These are phyloP conservation scores for Alternaria conjuncta DNA, from an alignment of 2,329 filamentous ascomycete genomes.

Conservation along the genomic window DNA sequence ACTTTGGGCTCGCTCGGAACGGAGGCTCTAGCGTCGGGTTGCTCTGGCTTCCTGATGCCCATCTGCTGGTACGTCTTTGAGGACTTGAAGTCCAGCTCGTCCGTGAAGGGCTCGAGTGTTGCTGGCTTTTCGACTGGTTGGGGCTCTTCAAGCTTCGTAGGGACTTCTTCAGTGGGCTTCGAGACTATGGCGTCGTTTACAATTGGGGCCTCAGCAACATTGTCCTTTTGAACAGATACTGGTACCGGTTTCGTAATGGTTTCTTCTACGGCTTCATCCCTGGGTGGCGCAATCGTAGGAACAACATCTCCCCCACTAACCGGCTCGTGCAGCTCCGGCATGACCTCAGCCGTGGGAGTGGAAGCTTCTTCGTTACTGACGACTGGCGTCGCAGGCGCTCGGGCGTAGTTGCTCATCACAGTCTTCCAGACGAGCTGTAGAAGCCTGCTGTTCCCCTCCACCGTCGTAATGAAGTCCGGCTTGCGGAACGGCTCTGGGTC, in stretches of 20 bases:
- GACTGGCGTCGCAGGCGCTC: background rate
- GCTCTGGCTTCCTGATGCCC: slow-evolving; percentile 14
- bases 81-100: slow-evolving; percentile 21
- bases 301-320: background rate
- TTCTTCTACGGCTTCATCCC: background rate
- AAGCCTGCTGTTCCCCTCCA: slow-evolving; percentile 35
- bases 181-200: background rate
- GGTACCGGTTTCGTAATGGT: background rate
- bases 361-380: background rate
- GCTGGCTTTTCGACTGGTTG: background rate
- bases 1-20: too few species aligned
- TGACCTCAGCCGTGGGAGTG: slow-evolving; percentile 3
- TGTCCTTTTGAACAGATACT: background rate
- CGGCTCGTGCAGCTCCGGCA: background rate
- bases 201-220: background rate
- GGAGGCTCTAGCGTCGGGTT: too few species aligned
- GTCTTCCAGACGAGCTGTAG: slow-evolving; percentile 38
- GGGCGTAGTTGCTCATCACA: slow-evolving; percentile 30
- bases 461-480: slow-evolving; percentile 31
- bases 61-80: slow-evolving; percentile 25
- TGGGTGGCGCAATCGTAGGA: background rate
- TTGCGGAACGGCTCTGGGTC: slow-evolving; percentile 32
- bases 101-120: slow-evolving; percentile 20
- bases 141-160: slow-evolving; percentile 1
- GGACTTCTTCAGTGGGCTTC: background rate